Evolutionary conservation across 495 filamentous ascomycete species (phyloP), one percentile per base, ranked within the genome.

Genomic region (Podospora anserina): DNA sequence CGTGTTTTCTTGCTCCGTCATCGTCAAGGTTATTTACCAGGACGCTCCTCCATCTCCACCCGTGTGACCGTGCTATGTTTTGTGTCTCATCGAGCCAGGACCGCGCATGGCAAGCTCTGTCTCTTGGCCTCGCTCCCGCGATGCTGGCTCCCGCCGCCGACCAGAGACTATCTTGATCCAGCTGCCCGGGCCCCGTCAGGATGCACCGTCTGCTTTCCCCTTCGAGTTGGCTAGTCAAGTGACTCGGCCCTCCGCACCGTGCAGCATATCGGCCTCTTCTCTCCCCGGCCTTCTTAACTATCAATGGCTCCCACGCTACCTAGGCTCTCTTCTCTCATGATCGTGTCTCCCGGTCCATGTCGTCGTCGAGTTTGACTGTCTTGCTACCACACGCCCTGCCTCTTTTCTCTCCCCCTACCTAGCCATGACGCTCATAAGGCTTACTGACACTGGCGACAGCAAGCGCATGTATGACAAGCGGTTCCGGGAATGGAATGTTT

Each of bases 381-480:
- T 11, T 4, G 11, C 56, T 61, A 23, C 55, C 61, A 13, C 53
- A 27, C 64, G 27, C 26, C 32, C 6, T 28, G 20, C 3, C 49
- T n/a, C 15, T 32, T 19, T 63, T 44, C 5, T 19, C 34, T 26
- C 34, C 49, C 27, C 26, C 19, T 30, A 65, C 26, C 27, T 30
- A 65, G 67, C 13, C 54, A 76, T 76, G 71, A 75, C 74, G 16
- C 30, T 74, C 67, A 72, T 76, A 66, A 69, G 67, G 32, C 64
- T 70, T 6, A 69, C 75, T 76, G 71, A 76, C 66, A 34, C 32
- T 49, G 67, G 44, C 39, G 69, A 72, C 69, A 77, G 76, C 69
- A 77, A 77, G 67, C 76, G 76, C 67, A 77, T 77, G 74, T 77
- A 77, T 65, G 76, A 76, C 72, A 77, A 76, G 69, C 66, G 76